Evolutionary conservation across 1,284 basidiomycete species (phyloP), one percentile per base, ranked within the genome.

Genomic region (Moniliella sp.): DNA sequence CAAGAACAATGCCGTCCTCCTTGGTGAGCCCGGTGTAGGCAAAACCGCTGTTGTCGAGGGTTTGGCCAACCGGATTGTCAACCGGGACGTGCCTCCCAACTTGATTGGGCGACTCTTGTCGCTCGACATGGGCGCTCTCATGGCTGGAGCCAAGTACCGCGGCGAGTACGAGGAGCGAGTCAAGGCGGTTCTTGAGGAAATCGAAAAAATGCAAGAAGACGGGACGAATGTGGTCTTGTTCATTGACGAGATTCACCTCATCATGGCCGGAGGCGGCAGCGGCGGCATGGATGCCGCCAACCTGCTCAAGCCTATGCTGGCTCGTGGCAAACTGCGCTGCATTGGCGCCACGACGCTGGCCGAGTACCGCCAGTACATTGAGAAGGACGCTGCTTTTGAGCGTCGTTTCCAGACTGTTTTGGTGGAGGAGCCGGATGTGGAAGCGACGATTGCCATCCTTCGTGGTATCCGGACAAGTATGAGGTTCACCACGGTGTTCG

Each of bases 121-220:
- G 5, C 68, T 84, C 15, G 86, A 93, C 60, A 78, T 93, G 74
- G 88, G 83, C 44, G 79, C 84, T 0, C 70, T 93, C 38, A 88
- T 86, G 78, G 82, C 84, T 4, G 83, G 88, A 33, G 86, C 83
- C 19, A 84, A 82, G 61, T 88, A 81, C 67, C 83, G 82, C 62
- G 86, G 86, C 39, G 83, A 94, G 64, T 97, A 86, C 63, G 88
- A 97, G 64, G 88, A 97, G 61, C 77, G 88, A 30, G 74, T 94
- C 64, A 94, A 93, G 64, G 67, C 76, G 9, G 82, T 94, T 37
- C 66, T 94, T 31, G 54, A 61, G 61, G 91, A 97, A 63, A 76
- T 94, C 40, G 88, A 94, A 62, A 86, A 91, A 63, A 73, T 79
- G 3, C 67, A 75, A 0, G 74, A 83, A 34, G 72, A 82, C 29